Evolutionary conservation across 345 rosid species (phyloP).

Genomic region (Angophora floribunda): DNA sequence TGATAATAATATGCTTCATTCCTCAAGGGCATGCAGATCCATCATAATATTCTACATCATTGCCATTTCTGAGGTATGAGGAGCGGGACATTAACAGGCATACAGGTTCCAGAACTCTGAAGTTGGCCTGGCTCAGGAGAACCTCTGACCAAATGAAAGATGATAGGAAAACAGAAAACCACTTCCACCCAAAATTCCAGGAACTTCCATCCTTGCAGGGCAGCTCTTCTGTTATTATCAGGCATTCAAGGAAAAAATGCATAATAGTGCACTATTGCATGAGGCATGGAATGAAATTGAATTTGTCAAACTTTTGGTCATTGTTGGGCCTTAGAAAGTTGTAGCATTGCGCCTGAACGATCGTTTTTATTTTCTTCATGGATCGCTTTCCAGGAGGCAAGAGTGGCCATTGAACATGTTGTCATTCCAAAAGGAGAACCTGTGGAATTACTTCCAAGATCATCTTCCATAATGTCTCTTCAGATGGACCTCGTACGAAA

Average conservation of each 20-base stretch:
- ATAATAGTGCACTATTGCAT: not conserved
- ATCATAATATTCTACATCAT: not conserved
- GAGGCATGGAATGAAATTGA: not conserved
- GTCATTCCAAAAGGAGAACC: slow-evolving; percentile 66
- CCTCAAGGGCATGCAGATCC: not conserved
- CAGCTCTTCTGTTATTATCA: not conserved
- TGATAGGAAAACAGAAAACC: not conserved
- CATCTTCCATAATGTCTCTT: slow-evolving; percentile 37
- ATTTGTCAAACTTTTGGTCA: not conserved
- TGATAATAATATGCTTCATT: not conserved
- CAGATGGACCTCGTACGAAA: slow-evolving; percentile 53
- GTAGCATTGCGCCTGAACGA: not conserved
- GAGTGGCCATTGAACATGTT: slow-evolving; percentile 67
- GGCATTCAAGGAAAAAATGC: not conserved
- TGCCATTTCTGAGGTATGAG: not conserved
- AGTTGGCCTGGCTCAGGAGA: not conserved
- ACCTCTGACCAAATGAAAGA: not conserved
- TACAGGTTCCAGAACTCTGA: not conserved
- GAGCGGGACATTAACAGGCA: not conserved
- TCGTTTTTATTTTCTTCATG: not conserved
- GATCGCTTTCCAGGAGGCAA: slow-evolving; percentile 54
- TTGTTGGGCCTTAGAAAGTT: not conserved
- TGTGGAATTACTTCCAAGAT: slow-evolving; percentile 65
- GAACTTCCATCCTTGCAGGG: not conserved
- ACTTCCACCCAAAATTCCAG: not conserved